phyloP scores from a whole-genome alignment of 805 yeast genomes.

The Alloascoidea africana region DNA sequence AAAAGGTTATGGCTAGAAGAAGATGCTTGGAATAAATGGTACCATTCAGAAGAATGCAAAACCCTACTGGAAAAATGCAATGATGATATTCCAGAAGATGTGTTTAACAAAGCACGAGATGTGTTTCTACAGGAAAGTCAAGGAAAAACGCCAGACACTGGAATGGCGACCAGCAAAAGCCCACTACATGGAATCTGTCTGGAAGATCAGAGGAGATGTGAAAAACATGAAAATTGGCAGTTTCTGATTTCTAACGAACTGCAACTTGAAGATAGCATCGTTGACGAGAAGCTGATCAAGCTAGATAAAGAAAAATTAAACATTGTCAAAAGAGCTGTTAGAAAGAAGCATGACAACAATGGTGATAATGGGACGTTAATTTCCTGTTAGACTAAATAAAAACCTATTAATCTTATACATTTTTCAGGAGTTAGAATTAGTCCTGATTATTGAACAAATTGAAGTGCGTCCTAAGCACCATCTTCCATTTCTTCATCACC shows the following conservation, averaged over 20 bases:
- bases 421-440: conserved; percentile 24
- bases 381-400: neutral
- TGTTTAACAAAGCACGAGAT: neutral
- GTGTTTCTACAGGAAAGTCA: too few species aligned
- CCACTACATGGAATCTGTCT: neutral
- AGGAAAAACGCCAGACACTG: too few species aligned
- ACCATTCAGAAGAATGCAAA: neutral
- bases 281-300: neutral
- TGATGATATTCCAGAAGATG: neutral
- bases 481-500: conserved; percentile 27
- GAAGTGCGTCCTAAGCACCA: conserved; percentile 19
- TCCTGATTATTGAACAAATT: conserved; percentile 12
- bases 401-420: conserved; percentile 5
- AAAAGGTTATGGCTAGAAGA: conserved; percentile 1
- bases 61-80: neutral
- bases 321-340: neutral
- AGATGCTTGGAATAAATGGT: neutral
- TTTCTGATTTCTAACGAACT: neutral
- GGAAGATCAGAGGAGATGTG: neutral
- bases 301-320: neutral
- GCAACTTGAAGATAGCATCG: neutral
- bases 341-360: neutral
- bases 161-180: too few species aligned
- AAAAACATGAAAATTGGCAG: neutral
- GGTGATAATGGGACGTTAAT: neutral